phyloP scores from a whole-genome alignment of 2,329 filamentous ascomycete species.

The Neophaeococcomyces aloes region DNA sequence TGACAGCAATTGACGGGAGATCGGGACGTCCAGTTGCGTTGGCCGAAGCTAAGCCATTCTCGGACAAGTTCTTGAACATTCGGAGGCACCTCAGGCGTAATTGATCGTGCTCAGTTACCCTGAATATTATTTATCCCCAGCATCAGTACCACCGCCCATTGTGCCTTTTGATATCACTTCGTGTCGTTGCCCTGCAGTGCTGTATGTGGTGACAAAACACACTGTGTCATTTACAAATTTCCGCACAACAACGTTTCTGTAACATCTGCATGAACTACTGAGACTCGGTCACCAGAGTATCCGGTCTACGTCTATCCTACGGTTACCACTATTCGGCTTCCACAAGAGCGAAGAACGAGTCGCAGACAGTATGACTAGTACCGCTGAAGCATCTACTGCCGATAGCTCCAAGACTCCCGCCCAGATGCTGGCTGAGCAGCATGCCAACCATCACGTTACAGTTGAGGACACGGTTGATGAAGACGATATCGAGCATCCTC shows the following conservation, averaged over 20 bases:
- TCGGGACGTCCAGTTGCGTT: too few relatives aligned
- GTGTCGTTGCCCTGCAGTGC: not conserved
- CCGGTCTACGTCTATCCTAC: conserved; percentile 8
- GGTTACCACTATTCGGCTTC: conserved; percentile 8
- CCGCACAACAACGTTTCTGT: too few relatives aligned
- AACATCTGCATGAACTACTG: conserved; percentile 5
- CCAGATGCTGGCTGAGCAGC: conserved; percentile 44
- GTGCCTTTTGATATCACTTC: not conserved
- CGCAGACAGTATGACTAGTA: conserved; percentile 4
- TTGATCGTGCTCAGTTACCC: too few relatives aligned
- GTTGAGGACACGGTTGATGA: conserved; percentile 77
- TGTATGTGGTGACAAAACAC: not conserved
- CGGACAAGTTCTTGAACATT: too few relatives aligned
- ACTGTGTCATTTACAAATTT: not conserved
- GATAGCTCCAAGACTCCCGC: conserved; percentile 36
- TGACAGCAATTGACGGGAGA: too few relatives aligned
- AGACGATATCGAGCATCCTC: conserved; percentile 54
- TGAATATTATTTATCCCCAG: too few relatives aligned
- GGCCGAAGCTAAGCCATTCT: too few relatives aligned
- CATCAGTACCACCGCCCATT: too few relatives aligned
- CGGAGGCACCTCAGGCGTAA: too few relatives aligned
- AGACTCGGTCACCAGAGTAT: not conserved
- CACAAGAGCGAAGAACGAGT: not conserved
- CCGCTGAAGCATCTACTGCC: conserved; percentile 16
- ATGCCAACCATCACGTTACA: conserved; percentile 51